These are phyloP conservation scores for Arxiozyma heterogenica DNA, from an alignment of 1,139 yeast genomes.

Conservation along the genomic window DNA sequence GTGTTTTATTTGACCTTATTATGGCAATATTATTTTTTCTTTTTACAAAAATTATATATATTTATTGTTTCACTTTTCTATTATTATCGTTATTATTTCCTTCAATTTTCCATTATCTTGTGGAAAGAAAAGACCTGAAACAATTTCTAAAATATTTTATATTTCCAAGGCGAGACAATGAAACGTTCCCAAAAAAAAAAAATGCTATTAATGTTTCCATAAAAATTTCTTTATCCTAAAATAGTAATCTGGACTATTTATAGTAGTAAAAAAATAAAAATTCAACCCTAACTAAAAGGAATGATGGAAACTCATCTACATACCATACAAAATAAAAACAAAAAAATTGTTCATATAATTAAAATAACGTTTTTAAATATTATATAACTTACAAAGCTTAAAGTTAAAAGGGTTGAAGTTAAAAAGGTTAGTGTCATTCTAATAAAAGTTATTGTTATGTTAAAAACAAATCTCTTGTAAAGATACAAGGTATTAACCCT, in stretches of 20 bases:
- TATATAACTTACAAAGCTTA: no score
- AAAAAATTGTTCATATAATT: background rate
- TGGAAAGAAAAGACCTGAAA: background rate
- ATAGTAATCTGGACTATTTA: no score
- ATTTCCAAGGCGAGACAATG: background rate
- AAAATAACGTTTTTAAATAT: background rate
- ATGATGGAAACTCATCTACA: no score
- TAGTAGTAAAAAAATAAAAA: no score
- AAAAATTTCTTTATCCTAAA: background rate
- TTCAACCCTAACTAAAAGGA: background rate
- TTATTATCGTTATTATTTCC: no score
- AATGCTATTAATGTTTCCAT: background rate
- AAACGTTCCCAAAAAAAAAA: background rate
- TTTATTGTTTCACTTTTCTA: no score
- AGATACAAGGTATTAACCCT: background rate
- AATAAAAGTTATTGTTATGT: no score
- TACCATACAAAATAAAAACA: background rate
- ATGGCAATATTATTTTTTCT: background rate
- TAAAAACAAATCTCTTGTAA: no score
- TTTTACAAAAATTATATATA: no score
- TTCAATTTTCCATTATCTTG: background rate
- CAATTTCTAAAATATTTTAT: background rate
- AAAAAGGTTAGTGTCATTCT: no score
- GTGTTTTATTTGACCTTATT: background rate
- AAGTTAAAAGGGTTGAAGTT: background rate